These are phyloP conservation scores for Boletus rubropictus DNA, from an alignment of 768 basidiomycete species.

Conservation along the genomic window DNA sequence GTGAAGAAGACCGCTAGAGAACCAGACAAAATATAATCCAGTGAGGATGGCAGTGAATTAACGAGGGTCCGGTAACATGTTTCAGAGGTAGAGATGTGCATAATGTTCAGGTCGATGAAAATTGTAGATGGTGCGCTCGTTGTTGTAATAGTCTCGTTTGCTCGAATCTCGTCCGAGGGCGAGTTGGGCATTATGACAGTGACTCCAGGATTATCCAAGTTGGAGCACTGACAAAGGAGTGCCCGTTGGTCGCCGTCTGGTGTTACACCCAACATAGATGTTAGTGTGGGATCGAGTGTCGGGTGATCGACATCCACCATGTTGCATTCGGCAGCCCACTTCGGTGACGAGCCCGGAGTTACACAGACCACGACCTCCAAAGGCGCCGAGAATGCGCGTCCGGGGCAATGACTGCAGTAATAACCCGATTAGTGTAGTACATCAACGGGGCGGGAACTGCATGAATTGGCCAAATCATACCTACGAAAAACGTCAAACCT, in stretches of 20 bases:
- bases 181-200: slow-evolving; percentile 7
- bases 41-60: not conserved
- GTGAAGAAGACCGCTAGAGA: no score
- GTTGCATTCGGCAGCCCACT: slow-evolving; percentile 7
- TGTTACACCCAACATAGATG: not conserved
- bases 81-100: slow-evolving; percentile 8
- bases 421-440: not conserved
- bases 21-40: no score
- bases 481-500: not conserved
- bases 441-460: not conserved
- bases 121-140: slow-evolving; percentile 5
- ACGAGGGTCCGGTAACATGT: slow-evolving; percentile 11
- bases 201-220: rapidly evolving
- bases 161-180: slow-evolving; percentile 2
- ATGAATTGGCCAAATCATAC: not conserved
- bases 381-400: slow-evolving; percentile 5
- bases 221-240: no score
- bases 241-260: not conserved
- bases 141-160: slow-evolving; percentile 3
- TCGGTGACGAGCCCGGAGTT: not conserved
- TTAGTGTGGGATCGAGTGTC: no score
- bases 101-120: slow-evolving; percentile 1
- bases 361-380: not conserved
- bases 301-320: not conserved
- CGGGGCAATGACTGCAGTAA: slow-evolving; percentile 5